Evolutionary conservation across 768 basidiomycete genomes (phyloP).

Genomic region (Phanerochaete carnosa): DNA sequence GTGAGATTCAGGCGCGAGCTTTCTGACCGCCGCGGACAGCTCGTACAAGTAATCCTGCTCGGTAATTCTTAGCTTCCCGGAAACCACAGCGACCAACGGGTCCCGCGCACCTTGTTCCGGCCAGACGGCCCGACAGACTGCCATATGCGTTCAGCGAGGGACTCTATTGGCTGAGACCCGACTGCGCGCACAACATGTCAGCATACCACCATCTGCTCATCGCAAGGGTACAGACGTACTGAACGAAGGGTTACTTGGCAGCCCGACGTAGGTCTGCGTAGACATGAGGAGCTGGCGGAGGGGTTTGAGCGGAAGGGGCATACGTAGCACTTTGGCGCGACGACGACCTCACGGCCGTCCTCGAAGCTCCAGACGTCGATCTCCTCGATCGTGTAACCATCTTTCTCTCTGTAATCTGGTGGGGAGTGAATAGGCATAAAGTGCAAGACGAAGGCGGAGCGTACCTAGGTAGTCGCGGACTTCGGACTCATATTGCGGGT

Average conservation of each 20-base stretch:
- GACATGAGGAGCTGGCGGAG: background rate
- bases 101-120: conserved; percentile 66
- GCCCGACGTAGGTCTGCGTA: conserved; percentile 79
- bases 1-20: conserved; percentile 67
- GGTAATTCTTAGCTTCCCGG: background rate
- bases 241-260: conserved; percentile 85
- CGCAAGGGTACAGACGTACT: conserved; percentile 41
- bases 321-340: conserved; percentile 50
- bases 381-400: conserved; percentile 85
- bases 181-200: conserved; percentile 43
- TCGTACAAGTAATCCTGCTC: conserved; percentile 82
- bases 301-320: background rate
- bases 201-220: background rate
- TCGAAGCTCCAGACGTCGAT: conserved; percentile 68
- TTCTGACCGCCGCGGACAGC: conserved; percentile 68
- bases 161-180: conserved; percentile 75
- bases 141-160: conserved; percentile 69
- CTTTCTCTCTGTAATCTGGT: conserved; percentile 79
- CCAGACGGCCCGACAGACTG: conserved; percentile 83
- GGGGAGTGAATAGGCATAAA: background rate
- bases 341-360: conserved; percentile 48
- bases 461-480: conserved; percentile 83
- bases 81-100: background rate
- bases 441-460: conserved; percentile 7
- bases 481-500: conserved; percentile 67